A percentile compares a stretch with the other conserved stretches of the same genome.
Evolutionary conservation across 306 rosid genomes (phyloP).

Genomic region (Carpinus viminea): DNA sequence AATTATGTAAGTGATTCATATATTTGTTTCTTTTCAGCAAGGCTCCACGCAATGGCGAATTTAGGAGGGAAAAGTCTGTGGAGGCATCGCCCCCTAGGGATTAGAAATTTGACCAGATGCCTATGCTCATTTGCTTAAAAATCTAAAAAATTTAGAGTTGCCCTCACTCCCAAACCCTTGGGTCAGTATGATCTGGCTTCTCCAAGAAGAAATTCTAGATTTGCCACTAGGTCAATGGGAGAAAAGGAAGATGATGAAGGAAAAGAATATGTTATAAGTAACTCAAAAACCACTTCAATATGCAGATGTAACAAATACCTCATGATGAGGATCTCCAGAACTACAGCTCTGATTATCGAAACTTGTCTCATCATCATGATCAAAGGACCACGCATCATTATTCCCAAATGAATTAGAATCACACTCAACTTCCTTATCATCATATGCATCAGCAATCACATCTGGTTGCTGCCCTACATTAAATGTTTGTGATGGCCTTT

Average conservation of each 20-base stretch:
- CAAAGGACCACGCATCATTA: neutral
- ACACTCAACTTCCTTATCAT: slow-evolving; percentile 1
- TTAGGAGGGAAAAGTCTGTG: neutral
- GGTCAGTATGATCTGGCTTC: neutral
- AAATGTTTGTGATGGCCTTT: slow-evolving; percentile 12
- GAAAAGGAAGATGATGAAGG: neutral
- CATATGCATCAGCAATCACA: neutral
- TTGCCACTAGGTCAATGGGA: neutral
- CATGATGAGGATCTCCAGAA: slow-evolving; percentile 17
- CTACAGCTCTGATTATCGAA: slow-evolving; percentile 4
- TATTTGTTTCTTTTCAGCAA: slow-evolving; percentile 6
- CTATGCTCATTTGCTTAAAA: neutral
- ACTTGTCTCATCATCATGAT: slow-evolving; percentile 1
- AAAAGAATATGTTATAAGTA: neutral
- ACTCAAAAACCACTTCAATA: neutral
- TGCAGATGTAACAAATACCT: neutral
- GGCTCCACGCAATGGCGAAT: neutral
- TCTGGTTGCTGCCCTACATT: slow-evolving; percentile 16
- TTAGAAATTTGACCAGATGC: neutral
- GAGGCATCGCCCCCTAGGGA: neutral
- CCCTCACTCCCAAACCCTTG: neutral
- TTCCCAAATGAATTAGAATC: neutral
- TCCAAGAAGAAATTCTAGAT: neutral
- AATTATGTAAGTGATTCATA: neutral
- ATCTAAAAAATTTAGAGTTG: neutral